Evolutionary conservation across 1,284 basidiomycete species (phyloP), one percentile per base, ranked within the genome.

Genomic region (Xerocomus nothofagi): DNA sequence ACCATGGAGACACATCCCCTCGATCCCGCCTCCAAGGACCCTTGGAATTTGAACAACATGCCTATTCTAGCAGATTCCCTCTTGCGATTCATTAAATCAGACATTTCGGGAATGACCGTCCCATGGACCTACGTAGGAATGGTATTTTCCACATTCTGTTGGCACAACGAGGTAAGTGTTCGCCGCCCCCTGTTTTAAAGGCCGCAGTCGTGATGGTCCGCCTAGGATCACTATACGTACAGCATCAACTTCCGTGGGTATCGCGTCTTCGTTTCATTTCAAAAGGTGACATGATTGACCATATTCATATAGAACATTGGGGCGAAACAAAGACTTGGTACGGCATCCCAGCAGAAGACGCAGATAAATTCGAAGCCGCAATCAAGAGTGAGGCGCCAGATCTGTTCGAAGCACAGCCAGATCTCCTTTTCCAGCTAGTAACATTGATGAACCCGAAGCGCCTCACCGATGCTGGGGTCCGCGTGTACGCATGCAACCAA

Each of bases 281-380:
- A 38, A 30, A n/a, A 40, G 31, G 51, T 57, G 54, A 51, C 30
- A 56, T 55, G 51, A 44, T 53, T 48, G 56, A 57, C 53, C 37
- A 49, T 49, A 51, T 60, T 53, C 61, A 50, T 69, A 34, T 61
- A 96, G 94, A 95, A 90, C 96, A 98, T 68, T 98, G 93, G 91
- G 96, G 97, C 30, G 96, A 98, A 68, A 98, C 96, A 37, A 99
- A 99, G 77, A 99, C 96, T 0, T 99, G 97, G 97, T 99, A 99
- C 72, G 96, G 96, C 49, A 89, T 99, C 37, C 96, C 97, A 1
- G 97, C 92, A 21, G 83, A 83, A 47, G 91, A 97, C 60, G 94
- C 96, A 23, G 91, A 93, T 60, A 93, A 92, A 69, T 98, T 99
- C 63, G 97, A 99, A 73, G 86, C 89, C 17, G 96, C 96, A 7